A percentile compares a stretch with the other conserved stretches of the same genome.
phyloP scores from a whole-genome alignment of 352 stramenopile species.

The Globisporangium megalacanthum region DNA sequence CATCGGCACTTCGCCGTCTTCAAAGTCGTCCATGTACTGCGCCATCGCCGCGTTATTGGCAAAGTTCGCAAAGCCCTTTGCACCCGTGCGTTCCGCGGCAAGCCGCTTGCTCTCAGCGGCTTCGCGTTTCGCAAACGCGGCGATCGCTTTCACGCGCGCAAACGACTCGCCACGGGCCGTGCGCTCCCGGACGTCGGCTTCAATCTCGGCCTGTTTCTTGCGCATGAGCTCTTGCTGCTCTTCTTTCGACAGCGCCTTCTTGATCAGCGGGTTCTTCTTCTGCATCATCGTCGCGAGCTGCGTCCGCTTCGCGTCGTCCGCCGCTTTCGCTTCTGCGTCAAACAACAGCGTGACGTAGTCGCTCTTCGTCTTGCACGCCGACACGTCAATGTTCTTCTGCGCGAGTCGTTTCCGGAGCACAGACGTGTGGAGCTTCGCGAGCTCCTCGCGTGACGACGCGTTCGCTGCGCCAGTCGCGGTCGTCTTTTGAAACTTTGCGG shows the following conservation, averaged over 20 bases:
- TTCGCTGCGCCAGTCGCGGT: conserved; percentile 29
- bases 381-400: conserved; percentile 61
- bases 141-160: conserved; percentile 80
- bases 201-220: conserved; percentile 75
- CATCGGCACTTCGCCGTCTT: conserved; percentile 92
- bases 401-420: conserved; percentile 75
- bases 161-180: conserved; percentile 84
- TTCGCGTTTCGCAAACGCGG: conserved; percentile 80
- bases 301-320: conserved; percentile 54
- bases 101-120: conserved; percentile 63
- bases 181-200: conserved; percentile 69
- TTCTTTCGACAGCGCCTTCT: conserved; percentile 60
- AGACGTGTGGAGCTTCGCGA: conserved; percentile 86
- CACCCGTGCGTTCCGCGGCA: conserved; percentile 61
- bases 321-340: conserved; percentile 49
- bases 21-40: conserved; percentile 90
- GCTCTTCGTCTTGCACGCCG: conserved; percentile 72
- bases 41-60: conserved; percentile 82
- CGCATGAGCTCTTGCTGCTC: conserved; percentile 83
- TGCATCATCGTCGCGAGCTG: conserved; percentile 41
- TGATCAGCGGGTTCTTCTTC: conserved; percentile 33
- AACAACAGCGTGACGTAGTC: conserved; percentile 80
- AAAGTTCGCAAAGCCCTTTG: conserved; percentile 84
- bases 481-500: conserved; percentile 71
- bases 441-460: conserved; percentile 47